Conservation (phyloP, 352 stramenopile species). For the Pseudoperonospora humuli region DNA sequence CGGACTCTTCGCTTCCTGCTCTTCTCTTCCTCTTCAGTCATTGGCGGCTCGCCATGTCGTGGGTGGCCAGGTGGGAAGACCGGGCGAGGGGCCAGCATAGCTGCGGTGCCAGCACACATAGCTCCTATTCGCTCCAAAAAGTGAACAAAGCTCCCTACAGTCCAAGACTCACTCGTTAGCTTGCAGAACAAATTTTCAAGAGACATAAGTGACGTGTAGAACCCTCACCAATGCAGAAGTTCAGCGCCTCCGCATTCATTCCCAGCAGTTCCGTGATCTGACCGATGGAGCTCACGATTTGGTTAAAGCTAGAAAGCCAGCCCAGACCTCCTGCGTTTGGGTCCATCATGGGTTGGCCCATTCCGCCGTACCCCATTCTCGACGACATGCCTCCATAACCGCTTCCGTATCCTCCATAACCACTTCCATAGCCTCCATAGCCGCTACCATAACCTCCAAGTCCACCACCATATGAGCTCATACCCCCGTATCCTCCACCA, state of each 20-base stretch:
- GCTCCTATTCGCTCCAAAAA: constrained; percentile 77
- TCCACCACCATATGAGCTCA: constrained; percentile 27
- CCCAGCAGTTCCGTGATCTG: constrained; percentile 72
- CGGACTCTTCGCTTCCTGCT: constrained; percentile 60
- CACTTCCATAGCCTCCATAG: constrained; percentile 25
- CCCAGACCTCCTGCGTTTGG: constrained; percentile 37
- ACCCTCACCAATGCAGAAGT: constrained; percentile 57
- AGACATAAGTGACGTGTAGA: not conserved
- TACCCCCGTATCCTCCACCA: constrained; percentile 27
- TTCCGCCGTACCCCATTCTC: constrained; percentile 30
- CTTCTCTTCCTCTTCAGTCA: constrained; percentile 65
- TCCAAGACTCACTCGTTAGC: constrained; percentile 1
- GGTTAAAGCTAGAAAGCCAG: constrained; percentile 61
- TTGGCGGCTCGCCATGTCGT: constrained; percentile 52
- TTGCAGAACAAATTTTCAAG: not conserved
- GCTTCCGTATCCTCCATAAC: constrained; percentile 26
- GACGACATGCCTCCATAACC: constrained; percentile 30
- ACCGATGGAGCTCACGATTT: constrained; percentile 60
- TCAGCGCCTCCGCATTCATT: constrained; percentile 69
- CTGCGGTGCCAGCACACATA: constrained; percentile 60
- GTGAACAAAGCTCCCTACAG: constrained; percentile 64
- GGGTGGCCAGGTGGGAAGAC: constrained; percentile 64
- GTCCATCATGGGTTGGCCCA: constrained; percentile 41
- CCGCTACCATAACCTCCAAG: constrained; percentile 31
- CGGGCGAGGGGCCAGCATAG: constrained; percentile 57